These are phyloP conservation scores for Rhynchospora breviuscula DNA, from an alignment of 176 grass and related monocot genomes.

Conservation along the genomic window DNA sequence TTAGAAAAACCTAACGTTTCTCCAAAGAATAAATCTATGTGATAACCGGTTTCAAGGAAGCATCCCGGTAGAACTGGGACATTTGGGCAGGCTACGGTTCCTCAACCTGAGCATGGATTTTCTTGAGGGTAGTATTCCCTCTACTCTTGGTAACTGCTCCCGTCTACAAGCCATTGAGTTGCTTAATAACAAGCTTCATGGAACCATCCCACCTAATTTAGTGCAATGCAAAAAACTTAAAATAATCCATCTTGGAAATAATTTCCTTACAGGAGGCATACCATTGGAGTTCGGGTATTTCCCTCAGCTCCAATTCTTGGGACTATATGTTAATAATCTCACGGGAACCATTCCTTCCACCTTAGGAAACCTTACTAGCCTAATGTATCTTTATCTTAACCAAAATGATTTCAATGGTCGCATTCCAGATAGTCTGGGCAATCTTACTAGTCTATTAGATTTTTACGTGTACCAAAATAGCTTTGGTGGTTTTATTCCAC, in stretches of 20 bases:
- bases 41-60: constrained; percentile 17
- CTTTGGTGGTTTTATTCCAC: too few species aligned
- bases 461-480: too few species aligned
- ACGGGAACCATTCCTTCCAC: constrained; percentile 19
- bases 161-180: background rate
- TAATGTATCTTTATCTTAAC: background rate
- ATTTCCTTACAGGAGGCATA: background rate
- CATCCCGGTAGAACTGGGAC: constrained; percentile 21
- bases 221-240: background rate
- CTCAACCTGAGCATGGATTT: constrained; percentile 20
- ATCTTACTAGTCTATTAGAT: too few species aligned
- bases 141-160: constrained; percentile 5
- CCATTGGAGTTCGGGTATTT: background rate
- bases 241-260: background rate
- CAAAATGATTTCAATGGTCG: background rate
- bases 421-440: too few species aligned
- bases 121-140: constrained; percentile 21
- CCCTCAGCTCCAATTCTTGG: background rate
- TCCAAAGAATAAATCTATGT: constrained; percentile 16
- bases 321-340: background rate
- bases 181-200: constrained; percentile 13
- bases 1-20: constrained; percentile 43
- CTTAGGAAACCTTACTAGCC: constrained; percentile 24
- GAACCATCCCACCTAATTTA: constrained; percentile 3
- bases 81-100: background rate